phyloP scores from a whole-genome alignment of 139 green algal species.

The Chlamydomonas applanata region DNA sequence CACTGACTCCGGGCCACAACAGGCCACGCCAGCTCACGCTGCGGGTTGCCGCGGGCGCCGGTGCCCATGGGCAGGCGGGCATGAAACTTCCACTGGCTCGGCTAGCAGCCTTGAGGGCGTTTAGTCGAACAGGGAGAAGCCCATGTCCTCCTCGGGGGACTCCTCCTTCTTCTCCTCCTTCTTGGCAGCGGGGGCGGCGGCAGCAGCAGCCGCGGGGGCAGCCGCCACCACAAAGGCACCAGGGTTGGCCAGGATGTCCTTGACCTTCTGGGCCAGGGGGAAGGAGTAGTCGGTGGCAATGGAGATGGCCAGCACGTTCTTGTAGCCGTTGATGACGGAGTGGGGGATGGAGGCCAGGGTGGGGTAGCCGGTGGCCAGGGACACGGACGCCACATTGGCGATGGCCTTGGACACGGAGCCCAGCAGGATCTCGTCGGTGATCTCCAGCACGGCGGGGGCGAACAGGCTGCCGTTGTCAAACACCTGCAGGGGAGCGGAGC shows the following conservation, averaged over 20 bases:
- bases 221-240: constrained; percentile 68
- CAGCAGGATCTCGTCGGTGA: constrained; percentile 91
- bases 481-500: constrained; percentile 74
- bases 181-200: constrained; percentile 32
- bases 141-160: constrained; percentile 63
- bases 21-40: no score
- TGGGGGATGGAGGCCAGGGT: constrained; percentile 91
- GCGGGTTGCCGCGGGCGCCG: no score
- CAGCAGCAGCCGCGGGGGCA: constrained; percentile 43
- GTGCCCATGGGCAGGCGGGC: no score
- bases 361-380: constrained; percentile 81
- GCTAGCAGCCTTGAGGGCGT: no score
- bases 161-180: constrained; percentile 60
- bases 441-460: constrained; percentile 88
- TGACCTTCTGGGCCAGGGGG: constrained; percentile 92
- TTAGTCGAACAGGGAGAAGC: constrained; percentile 64
- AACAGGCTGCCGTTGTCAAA: constrained; percentile 89
- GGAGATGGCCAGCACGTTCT: constrained; percentile 96
- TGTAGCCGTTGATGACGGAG: constrained; percentile 96
- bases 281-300: constrained; percentile 93
- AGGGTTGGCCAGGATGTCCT: constrained; percentile 89
- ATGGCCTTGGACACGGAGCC: constrained; percentile 63
- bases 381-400: constrained; percentile 85
- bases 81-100: no score
- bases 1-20: no score